Conservation (phyloP, 2,329 filamentous ascomycete genomes). For the Amesomyces nigricolor region DNA sequence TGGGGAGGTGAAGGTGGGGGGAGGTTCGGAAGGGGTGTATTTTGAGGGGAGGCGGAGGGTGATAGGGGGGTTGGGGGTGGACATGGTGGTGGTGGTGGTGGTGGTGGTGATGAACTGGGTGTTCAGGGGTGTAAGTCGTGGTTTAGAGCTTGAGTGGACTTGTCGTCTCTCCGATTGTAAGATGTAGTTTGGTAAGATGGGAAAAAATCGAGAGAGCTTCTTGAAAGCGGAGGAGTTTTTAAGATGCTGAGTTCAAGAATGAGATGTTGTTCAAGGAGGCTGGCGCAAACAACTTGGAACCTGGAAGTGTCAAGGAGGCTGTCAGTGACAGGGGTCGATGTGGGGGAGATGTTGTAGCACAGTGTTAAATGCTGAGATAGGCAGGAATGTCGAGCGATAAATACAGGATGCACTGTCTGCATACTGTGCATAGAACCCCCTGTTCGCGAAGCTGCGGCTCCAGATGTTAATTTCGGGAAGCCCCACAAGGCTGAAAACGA, state of each 20-base stretch:
- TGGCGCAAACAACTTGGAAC: too few relatives aligned
- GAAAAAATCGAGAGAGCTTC: too few relatives aligned
- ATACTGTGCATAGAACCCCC: not conserved
- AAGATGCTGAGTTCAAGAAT: not conserved
- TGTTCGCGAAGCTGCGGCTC: constrained; percentile 7
- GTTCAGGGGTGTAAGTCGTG: not conserved
- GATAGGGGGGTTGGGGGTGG: constrained; percentile 23
- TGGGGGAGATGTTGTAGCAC: not conserved
- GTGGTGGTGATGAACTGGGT: too few relatives aligned
- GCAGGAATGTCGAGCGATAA: too few relatives aligned
- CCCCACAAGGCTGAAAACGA: constrained; percentile 22
- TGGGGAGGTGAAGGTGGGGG: constrained; percentile 39
- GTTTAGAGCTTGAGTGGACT: too few relatives aligned
- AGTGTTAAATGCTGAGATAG: not conserved
- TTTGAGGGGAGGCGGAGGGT: constrained; percentile 45
- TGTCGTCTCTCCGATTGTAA: too few relatives aligned
- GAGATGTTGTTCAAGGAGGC: not conserved
- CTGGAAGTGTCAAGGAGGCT: too few relatives aligned
- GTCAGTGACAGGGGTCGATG: not conserved
- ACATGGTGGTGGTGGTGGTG: not conserved
- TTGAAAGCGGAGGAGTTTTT: too few relatives aligned
- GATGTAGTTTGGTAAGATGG: too few relatives aligned
- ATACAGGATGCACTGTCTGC: not conserved
- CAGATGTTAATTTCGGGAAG: constrained; percentile 9
- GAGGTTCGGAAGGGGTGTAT: constrained; percentile 33